phyloP scores from a whole-genome alignment of 2,329 filamentous ascomycete genomes.

The Dothiorella sarmentorum region DNA sequence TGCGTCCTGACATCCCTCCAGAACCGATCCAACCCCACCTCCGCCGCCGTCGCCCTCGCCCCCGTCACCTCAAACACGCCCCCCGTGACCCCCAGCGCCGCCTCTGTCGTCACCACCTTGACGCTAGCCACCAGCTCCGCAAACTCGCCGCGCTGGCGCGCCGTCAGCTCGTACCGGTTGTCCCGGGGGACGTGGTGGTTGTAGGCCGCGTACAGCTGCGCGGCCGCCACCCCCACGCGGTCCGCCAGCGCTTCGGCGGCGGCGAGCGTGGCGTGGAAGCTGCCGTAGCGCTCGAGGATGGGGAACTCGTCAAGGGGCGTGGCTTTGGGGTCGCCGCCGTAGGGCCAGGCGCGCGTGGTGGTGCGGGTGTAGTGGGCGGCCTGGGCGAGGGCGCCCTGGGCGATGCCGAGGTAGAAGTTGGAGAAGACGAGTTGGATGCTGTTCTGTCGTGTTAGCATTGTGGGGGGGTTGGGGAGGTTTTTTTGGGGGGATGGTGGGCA shows the following conservation, averaged over 20 bases:
- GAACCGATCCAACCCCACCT: slow-evolving; percentile 61
- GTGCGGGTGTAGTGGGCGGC: slow-evolving; percentile 56
- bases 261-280: slow-evolving; percentile 59
- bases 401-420: slow-evolving; percentile 65
- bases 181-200: slow-evolving; percentile 18
- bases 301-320: slow-evolving; percentile 62
- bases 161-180: slow-evolving; percentile 47
- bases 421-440: slow-evolving; percentile 63
- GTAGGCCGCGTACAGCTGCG: slow-evolving; percentile 47
- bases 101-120: slow-evolving; percentile 63
- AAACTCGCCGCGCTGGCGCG: slow-evolving; percentile 55
- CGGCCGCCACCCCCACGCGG: slow-evolving; percentile 50
- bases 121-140: slow-evolving; percentile 61
- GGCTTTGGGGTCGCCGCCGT: slow-evolving; percentile 59
- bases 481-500: not conserved
- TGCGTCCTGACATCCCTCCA: slow-evolving; percentile 67
- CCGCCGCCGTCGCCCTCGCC: slow-evolving; percentile 54
- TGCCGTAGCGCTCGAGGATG: slow-evolving; percentile 62
- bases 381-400: slow-evolving; percentile 55
- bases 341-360: slow-evolving; percentile 62
- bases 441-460: not conserved
- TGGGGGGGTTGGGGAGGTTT: not conserved
- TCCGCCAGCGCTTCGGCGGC: slow-evolving; percentile 59
- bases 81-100: slow-evolving; percentile 54
- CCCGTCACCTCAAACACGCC: slow-evolving; percentile 65